These are phyloP conservation scores for Phytopythium vexans DNA, from an alignment of 352 stramenopile genomes.

Conservation along the genomic window DNA sequence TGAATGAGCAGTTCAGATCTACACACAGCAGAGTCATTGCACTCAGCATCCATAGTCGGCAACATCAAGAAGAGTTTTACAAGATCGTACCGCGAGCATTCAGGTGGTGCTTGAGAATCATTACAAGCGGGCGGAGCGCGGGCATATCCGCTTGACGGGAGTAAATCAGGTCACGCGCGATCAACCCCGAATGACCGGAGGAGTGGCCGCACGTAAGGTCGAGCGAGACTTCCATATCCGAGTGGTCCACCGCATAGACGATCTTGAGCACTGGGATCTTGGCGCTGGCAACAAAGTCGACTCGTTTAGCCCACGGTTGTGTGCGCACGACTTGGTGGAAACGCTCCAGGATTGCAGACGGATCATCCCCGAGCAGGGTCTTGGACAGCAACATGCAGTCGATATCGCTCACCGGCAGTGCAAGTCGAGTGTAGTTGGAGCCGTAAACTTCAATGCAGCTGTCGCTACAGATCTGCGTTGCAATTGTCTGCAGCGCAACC, in stretches of 20 bases:
- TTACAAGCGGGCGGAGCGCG: constrained; percentile 90
- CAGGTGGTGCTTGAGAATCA: constrained; percentile 92
- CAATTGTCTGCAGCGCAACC: constrained; percentile 36
- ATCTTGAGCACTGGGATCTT: constrained; percentile 97
- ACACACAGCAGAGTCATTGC: constrained; percentile 26
- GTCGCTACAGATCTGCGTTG: constrained; percentile 79
- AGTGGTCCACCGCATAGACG: constrained; percentile 32
- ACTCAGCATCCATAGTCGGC: not conserved
- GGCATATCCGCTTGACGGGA: constrained; percentile 89
- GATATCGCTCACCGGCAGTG: constrained; percentile 94
- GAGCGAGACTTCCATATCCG: constrained; percentile 61
- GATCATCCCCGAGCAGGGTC: too few relatives aligned
- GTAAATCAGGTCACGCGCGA: constrained; percentile 91
- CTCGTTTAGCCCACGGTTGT: constrained; percentile 72
- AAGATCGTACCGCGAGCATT: constrained; percentile 42
- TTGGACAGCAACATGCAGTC: constrained; percentile 92
- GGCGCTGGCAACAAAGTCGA: constrained; percentile 93
- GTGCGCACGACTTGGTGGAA: constrained; percentile 81
- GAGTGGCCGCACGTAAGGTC: constrained; percentile 96
- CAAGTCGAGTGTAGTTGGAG: constrained; percentile 94
- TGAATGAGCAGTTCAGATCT: constrained; percentile 94
- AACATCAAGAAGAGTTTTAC: not conserved
- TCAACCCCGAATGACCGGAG: constrained; percentile 92
- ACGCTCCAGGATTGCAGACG: constrained; percentile 67
- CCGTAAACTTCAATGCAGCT: constrained; percentile 94